phyloP scores from a whole-genome alignment of 805 yeast species.

The Candida orba region DNA sequence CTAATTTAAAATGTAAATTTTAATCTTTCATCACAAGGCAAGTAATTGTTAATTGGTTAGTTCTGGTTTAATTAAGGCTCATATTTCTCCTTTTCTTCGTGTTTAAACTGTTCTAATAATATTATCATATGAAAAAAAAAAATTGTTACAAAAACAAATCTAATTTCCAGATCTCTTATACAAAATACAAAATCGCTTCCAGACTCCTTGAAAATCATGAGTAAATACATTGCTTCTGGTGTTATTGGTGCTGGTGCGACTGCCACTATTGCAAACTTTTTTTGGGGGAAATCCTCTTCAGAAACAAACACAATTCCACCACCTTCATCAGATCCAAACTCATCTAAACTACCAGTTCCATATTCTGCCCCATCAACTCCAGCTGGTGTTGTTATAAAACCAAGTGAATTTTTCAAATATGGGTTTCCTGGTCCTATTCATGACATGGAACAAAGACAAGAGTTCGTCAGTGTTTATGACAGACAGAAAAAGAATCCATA shows the following conservation, averaged over 20 bases:
- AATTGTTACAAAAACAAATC: not conserved
- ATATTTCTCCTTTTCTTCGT: too few relatives aligned
- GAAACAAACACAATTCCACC: constrained; percentile 2
- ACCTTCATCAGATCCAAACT: not conserved
- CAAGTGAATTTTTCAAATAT: constrained; percentile 76
- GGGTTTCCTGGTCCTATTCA: constrained; percentile 96
- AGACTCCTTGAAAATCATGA: constrained; percentile 8
- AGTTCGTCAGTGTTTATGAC: constrained; percentile 82
- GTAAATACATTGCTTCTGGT: constrained; percentile 21
- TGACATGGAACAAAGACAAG: constrained; percentile 66
- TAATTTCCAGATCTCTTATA: not conserved
- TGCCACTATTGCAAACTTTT: constrained; percentile 28
- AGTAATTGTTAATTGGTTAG: too few relatives aligned
- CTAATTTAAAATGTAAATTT: too few relatives aligned
- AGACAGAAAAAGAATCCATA: constrained; percentile 80
- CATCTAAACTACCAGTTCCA: constrained; percentile 9
- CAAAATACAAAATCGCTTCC: not conserved
- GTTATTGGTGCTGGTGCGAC: constrained; percentile 25
- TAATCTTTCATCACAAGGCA: too few relatives aligned
- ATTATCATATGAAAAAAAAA: not conserved
- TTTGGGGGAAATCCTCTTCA: constrained; percentile 24
- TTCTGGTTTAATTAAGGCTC: too few relatives aligned
- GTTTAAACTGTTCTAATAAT: too few relatives aligned
- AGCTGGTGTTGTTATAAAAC: constrained; percentile 41
- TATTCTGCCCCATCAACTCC: constrained; percentile 2